Evolutionary conservation across 129 eudicot genomes (phyloP).

Genomic region (Artemisia tridentata): DNA sequence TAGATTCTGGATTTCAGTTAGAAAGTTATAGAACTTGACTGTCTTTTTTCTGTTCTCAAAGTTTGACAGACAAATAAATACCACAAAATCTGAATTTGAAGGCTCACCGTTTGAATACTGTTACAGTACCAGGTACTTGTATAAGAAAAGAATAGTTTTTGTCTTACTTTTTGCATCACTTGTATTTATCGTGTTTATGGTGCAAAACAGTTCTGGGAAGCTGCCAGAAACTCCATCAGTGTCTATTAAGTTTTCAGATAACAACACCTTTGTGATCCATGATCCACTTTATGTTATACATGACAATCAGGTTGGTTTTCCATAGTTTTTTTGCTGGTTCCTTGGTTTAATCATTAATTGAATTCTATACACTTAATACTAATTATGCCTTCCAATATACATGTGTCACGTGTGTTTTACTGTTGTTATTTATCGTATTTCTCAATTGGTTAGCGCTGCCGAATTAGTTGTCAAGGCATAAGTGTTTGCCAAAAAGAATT

Average conservation of each 20-base stretch:
- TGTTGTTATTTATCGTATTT: neutral
- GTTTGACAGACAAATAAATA: slow-evolving; percentile 77
- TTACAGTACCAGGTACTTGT: slow-evolving; percentile 74
- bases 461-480: too few species aligned
- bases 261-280: slow-evolving; percentile 67
- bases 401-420: slow-evolving; percentile 5
- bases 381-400: neutral
- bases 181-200: slow-evolving; percentile 9
- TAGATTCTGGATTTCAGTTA: slow-evolving; percentile 1
- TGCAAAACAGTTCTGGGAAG: slow-evolving; percentile 47
- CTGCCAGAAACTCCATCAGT: slow-evolving; percentile 63
- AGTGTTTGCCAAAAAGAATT: neutral
- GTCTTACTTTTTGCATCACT: neutral
- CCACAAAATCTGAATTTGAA: slow-evolving; percentile 50
- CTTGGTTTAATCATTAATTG: neutral
- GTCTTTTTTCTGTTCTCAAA: slow-evolving; percentile 26
- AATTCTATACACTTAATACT: neutral
- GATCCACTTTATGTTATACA: slow-evolving; percentile 61
- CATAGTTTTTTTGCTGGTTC: slow-evolving; percentile 7
- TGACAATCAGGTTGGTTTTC: slow-evolving; percentile 62
- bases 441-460: too few species aligned
- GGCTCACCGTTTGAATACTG: slow-evolving; percentile 76
- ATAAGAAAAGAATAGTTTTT: slow-evolving; percentile 1
- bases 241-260: slow-evolving; percentile 52
- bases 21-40: slow-evolving; percentile 8